Percentiles rank a stretch among this genome's conserved stretches.
Conservation (phyloP, 345 rosid species). For the Aquilaria sinensis region DNA sequence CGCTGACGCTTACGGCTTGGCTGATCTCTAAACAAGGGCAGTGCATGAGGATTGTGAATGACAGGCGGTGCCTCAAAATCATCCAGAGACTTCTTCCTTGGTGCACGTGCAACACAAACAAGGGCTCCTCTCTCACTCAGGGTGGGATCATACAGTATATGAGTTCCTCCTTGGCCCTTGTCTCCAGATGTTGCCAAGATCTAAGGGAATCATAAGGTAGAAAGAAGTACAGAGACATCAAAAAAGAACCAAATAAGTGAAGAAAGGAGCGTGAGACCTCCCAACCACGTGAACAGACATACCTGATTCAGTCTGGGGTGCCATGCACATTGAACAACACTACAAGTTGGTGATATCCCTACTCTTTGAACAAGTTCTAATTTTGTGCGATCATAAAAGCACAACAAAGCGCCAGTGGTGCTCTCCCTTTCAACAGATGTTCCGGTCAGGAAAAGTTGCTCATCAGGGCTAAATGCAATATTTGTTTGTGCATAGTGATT, state of each 20-base stretch:
- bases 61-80: conserved; percentile 83
- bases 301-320: conserved; percentile 97
- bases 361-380: conserved; percentile 88
- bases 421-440: conserved; percentile 91
- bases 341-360: conserved; percentile 78
- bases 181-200: conserved; percentile 90
- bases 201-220: conserved; percentile 26
- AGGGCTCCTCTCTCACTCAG: conserved; percentile 93
- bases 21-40: conserved; percentile 93
- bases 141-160: conserved; percentile 76
- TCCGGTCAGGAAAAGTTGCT: conserved; percentile 83
- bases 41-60: conserved; percentile 94
- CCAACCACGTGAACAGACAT: conserved; percentile 10
- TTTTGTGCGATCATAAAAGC: conserved; percentile 77
- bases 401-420: conserved; percentile 73
- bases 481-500: conserved; percentile 92
- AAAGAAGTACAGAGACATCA: background rate
- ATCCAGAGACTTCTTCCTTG: conserved; percentile 88
- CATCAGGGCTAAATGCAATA: conserved; percentile 87
- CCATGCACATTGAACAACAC: conserved; percentile 94
- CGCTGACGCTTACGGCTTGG: conserved; percentile 97
- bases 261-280: background rate
- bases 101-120: conserved; percentile 93
- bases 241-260: background rate
- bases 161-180: conserved; percentile 86